phyloP scores from a whole-genome alignment of 148 eudicot genomes.

The Rhododendron kiyosumense region DNA sequence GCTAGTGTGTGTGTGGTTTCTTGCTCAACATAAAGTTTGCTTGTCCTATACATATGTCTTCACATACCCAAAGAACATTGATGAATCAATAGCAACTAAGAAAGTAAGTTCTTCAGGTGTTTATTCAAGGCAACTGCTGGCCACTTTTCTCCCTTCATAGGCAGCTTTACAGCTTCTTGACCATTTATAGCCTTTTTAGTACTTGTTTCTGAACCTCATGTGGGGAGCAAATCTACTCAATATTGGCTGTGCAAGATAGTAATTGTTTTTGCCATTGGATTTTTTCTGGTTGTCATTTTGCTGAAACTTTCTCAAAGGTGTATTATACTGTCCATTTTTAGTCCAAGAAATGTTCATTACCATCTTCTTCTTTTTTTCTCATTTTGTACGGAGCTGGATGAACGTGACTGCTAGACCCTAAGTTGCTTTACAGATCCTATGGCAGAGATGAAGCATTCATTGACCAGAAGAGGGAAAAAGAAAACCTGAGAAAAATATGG shows the following conservation, averaged over 20 bases:
- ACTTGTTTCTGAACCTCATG: not conserved
- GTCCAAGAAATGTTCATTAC: not conserved
- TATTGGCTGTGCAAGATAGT: not conserved
- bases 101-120: not conserved
- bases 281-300: not conserved
- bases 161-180: slow-evolving; percentile 12
- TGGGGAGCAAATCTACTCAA: slow-evolving; percentile 4
- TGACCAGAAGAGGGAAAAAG: not conserved
- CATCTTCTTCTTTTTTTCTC: not conserved
- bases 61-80: not conserved
- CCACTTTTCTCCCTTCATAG: not conserved
- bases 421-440: not conserved
- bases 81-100: not conserved
- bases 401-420: not conserved
- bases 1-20: not conserved
- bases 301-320: not conserved
- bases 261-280: not conserved
- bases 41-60: not conserved
- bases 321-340: not conserved
- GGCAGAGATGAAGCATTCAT: not conserved
- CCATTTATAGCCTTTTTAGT: not conserved
- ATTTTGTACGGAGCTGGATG: not conserved
- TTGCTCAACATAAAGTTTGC: not conserved
- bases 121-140: not conserved
- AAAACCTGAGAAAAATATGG: not conserved